phyloP scores from a whole-genome alignment of 139 green algal species.

The Gonium pectorale region DNA sequence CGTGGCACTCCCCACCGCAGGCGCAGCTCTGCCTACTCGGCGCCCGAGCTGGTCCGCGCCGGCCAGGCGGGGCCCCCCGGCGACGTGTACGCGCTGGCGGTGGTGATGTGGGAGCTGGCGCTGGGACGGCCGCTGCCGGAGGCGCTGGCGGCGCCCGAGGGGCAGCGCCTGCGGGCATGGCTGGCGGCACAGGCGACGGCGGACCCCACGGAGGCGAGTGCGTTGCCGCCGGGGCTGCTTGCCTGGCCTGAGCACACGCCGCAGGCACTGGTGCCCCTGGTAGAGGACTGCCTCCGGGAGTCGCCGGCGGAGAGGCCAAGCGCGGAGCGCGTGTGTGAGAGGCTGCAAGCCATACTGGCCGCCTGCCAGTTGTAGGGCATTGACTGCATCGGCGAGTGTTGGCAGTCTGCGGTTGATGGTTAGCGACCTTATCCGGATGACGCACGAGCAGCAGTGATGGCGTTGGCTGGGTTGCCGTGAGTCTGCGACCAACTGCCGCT shows the following conservation, averaged over 20 bases:
- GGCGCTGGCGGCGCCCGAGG: background rate
- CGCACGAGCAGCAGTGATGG: too few relatives aligned
- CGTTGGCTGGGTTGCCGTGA: too few relatives aligned
- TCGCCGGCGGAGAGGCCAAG: background rate
- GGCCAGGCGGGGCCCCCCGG: background rate
- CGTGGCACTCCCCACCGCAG: background rate
- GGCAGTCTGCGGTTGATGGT: too few relatives aligned
- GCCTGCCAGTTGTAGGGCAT: too few relatives aligned
- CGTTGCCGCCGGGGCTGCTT: background rate
- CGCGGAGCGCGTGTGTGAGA: background rate
- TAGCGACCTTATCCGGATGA: too few relatives aligned
- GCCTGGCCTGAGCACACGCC: background rate
- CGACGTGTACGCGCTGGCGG: slow-evolving; percentile 46
- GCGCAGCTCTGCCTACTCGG: background rate
- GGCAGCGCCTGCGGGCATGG: background rate
- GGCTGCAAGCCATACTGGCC: background rate
- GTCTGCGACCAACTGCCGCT: too few relatives aligned
- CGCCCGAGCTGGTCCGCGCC: slow-evolving; percentile 37
- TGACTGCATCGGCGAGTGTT: too few relatives aligned
- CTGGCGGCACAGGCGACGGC: background rate
- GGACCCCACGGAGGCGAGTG: background rate
- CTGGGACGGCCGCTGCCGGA: slow-evolving; percentile 7
- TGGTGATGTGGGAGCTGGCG: slow-evolving; percentile 39
- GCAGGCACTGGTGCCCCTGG: background rate
- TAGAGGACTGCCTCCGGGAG: background rate